phyloP scores from a whole-genome alignment of 495 filamentous ascomycete species.

The Aspergillus bridgeri region DNA sequence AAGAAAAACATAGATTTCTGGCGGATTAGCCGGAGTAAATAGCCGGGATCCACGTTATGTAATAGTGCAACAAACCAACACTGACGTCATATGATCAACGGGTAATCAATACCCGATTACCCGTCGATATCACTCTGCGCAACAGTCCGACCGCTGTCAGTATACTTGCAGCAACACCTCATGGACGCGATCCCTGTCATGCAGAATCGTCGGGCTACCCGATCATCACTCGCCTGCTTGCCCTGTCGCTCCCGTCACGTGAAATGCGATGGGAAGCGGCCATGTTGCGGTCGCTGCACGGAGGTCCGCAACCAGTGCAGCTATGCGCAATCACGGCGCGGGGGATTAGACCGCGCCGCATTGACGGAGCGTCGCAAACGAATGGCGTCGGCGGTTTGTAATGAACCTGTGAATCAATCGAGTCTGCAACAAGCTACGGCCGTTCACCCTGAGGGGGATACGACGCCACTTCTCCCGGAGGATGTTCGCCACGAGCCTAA shows the following conservation, averaged over 20 bases:
- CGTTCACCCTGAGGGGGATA: neutral
- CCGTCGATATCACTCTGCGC: too few species aligned
- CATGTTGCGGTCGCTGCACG: conserved; percentile 18
- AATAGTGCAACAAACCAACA: too few species aligned
- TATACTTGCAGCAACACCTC: neutral
- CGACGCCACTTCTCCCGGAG: neutral
- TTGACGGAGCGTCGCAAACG: conserved; percentile 25
- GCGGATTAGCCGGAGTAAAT: too few species aligned
- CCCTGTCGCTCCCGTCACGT: conserved; percentile 23
- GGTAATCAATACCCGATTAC: too few species aligned
- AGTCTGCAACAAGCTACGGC: conserved; percentile 2
- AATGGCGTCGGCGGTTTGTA: conserved; percentile 20
- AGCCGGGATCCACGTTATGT: too few species aligned
- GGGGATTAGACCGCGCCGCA: conserved; percentile 24
- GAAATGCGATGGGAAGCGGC: conserved; percentile 22
- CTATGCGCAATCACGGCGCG: conserved; percentile 21
- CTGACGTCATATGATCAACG: too few species aligned
- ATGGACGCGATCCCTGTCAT: neutral
- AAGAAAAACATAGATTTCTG: too few species aligned
- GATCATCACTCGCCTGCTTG: conserved; percentile 21
- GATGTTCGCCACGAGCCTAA: neutral
- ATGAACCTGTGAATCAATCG: conserved; percentile 44
- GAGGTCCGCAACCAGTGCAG: conserved; percentile 17
- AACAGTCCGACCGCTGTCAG: too few species aligned
- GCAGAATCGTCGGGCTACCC: conserved; percentile 1